phyloP scores from a whole-genome alignment of 2,329 filamentous ascomycete species.

The Parastagonospora avenae region DNA sequence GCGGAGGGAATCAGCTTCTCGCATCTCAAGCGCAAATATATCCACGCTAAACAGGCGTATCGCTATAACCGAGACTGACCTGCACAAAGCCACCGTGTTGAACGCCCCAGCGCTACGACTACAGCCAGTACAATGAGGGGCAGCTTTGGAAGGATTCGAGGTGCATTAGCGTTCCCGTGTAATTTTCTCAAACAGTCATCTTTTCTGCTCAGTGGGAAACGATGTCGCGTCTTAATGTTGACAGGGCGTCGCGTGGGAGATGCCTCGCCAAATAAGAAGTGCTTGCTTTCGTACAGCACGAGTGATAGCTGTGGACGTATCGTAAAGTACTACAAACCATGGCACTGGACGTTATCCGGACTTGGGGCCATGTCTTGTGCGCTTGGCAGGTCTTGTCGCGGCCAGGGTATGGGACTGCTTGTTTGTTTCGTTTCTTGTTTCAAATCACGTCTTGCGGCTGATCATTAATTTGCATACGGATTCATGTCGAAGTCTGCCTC shows the following conservation, averaged over 20 bases:
- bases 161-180: conserved; percentile 17
- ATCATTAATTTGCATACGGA: conserved; percentile 11
- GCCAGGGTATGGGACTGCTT: conserved; percentile 16
- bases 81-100: conserved; percentile 1
- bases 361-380: background rate
- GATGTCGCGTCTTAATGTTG: conserved; percentile 7
- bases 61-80: no score
- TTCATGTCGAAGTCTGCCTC: conserved; percentile 24
- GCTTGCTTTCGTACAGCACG: conserved; percentile 1
- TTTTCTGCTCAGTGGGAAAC: conserved; percentile 11
- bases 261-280: background rate
- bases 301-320: background rate
- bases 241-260: conserved; percentile 5
- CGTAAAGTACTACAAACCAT: background rate
- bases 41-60: no score
- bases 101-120: conserved; percentile 12
- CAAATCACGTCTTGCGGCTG: conserved; percentile 16
- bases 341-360: no score
- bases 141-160: conserved; percentile 12
- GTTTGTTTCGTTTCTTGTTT: conserved; percentile 16
- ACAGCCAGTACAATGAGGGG: conserved; percentile 8
- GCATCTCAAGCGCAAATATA: background rate
- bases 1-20: no score
- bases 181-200: conserved; percentile 7
- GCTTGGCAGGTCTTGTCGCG: background rate